phyloP scores from a whole-genome alignment of 345 rosid genomes.

The Xanthoceras sorbifolium region DNA sequence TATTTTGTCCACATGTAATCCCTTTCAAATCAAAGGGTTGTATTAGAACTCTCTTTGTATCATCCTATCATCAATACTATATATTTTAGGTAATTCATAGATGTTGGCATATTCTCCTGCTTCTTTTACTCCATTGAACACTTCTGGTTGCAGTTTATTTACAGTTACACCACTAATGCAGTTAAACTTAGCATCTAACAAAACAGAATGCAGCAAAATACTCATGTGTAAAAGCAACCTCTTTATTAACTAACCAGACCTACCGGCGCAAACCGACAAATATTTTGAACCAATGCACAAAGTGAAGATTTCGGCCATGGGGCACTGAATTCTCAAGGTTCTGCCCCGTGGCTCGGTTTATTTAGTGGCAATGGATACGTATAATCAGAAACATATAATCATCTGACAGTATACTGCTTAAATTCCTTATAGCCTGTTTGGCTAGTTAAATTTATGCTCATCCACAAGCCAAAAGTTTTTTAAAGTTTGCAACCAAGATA shows the following conservation, averaged over 20 bases:
- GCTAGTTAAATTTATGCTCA: not conserved
- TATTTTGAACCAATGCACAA: too few relatives aligned
- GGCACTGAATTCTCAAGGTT: too few relatives aligned
- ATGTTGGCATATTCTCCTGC: not conserved
- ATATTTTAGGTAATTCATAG: not conserved
- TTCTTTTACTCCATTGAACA: not conserved
- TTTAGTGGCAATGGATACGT: too few relatives aligned
- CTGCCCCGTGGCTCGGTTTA: too few relatives aligned
- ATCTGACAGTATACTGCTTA: not conserved
- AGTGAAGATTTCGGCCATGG: not conserved
- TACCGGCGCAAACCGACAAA: too few relatives aligned
- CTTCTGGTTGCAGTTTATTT: not conserved
- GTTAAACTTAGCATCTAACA: too few relatives aligned
- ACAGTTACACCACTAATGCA: too few relatives aligned
- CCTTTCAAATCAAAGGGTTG: not conserved
- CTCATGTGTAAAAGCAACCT: not conserved
- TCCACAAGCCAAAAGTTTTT: not conserved
- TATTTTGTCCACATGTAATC: not conserved
- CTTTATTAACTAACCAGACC: too few relatives aligned
- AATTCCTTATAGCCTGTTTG: not conserved
- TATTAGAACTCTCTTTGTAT: not conserved
- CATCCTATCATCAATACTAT: not conserved
- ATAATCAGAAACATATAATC: not conserved
- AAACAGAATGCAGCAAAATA: too few relatives aligned
- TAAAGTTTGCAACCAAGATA: not conserved